Base-by-base conservation (phyloP, 495 filamentous ascomycete species). In the Chaetomium cochliodes region DNA sequence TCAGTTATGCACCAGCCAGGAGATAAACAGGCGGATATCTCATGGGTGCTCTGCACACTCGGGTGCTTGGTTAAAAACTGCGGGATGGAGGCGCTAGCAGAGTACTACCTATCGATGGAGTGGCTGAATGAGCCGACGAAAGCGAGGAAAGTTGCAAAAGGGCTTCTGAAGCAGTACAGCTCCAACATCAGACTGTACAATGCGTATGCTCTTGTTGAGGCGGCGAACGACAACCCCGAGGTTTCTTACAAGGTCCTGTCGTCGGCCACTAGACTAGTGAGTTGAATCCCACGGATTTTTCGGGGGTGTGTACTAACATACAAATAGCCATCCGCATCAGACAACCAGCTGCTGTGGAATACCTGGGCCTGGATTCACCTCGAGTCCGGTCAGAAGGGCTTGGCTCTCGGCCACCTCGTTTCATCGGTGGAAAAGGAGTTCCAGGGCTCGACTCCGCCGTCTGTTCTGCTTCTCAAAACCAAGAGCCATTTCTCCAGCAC, bases 281-380 rank as follows among this genome's bases (percentile, higher is more conserved):
- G 64, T 63, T 7, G 37, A 26, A 12, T 5, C 11, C 28, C 39
- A 0, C 44, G 50, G 18, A 33, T n/a, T n/a, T n/a, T n/a, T n/a
- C n/a, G n/a, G n/a, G n/a, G n/a, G n/a, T n/a, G n/a, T n/a, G n/a
- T n/a, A n/a, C 60, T 63, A 16, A 56, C 61, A 22, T 28, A 30
- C 20, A 25, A 2, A 11, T 6, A 68, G 62, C 52, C 25, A 74
- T 80, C 47, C 71, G 69, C 53, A 67, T 22, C 64, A 5, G 49
- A 74, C 44, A 69, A 66, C 23, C 78, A 87, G 22, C 64, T 88
- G 16, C 77, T 94, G 0, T 92, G 87, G 85, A 84, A 80, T 54
- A 86, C 82, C 7, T 92, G 90, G 85, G 77, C 87, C 7, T 93
- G 89, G 91, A 83, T 88, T 65, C 77, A 84, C 13, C 73, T 96